phyloP scores from a whole-genome alignment of 2,329 filamentous ascomycete species.

The Daldinia eschscholtzii region DNA sequence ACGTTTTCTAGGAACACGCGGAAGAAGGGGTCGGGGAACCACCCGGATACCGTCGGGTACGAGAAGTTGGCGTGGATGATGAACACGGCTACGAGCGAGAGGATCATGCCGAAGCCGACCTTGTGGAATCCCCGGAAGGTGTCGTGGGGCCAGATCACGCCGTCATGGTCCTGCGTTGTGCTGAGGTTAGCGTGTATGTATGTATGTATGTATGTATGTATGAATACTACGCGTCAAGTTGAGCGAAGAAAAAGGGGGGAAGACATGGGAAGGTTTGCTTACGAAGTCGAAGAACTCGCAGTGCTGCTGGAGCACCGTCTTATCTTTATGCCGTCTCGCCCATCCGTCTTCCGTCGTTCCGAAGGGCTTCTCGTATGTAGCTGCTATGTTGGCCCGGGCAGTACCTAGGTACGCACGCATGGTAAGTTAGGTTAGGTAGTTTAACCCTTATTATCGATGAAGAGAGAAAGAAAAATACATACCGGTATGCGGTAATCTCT shows the following conservation, averaged over 20 bases:
- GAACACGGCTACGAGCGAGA: constrained; percentile 59
- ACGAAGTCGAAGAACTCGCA: constrained; percentile 63
- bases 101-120: constrained; percentile 59
- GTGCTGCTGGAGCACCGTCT: constrained; percentile 65
- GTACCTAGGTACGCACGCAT: constrained; percentile 49
- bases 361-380: constrained; percentile 52
- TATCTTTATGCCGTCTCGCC: constrained; percentile 50
- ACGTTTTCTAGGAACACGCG: constrained; percentile 51
- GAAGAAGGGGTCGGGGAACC: constrained; percentile 59
- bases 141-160: constrained; percentile 65
- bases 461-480: background rate
- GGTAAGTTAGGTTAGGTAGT: background rate
- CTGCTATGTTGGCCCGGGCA: constrained; percentile 54
- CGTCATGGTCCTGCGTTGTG: constrained; percentile 61
- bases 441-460: background rate
- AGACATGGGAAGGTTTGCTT: no score
- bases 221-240: no score
- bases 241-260: no score
- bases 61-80: constrained; percentile 64
- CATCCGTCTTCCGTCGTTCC: constrained; percentile 54
- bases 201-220: no score
- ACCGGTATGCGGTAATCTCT: constrained; percentile 49
- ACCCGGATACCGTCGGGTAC: constrained; percentile 59
- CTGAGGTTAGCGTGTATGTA: no score
- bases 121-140: constrained; percentile 62